phyloP scores from a whole-genome alignment of 2,329 filamentous ascomycete species.

The Scleromitrula shiraiana region DNA sequence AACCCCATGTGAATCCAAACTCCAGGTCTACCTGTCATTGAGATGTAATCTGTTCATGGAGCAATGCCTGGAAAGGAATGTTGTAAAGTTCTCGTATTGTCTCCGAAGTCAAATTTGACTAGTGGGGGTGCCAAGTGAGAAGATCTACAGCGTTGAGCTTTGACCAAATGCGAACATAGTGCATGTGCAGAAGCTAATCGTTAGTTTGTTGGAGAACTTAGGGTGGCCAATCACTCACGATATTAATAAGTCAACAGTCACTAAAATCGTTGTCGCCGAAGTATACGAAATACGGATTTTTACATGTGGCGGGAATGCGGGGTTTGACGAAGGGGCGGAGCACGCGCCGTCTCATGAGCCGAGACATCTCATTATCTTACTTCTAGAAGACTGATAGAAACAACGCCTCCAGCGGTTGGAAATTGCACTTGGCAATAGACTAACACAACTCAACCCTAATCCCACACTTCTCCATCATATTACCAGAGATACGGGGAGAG shows the following conservation, averaged over 20 bases:
- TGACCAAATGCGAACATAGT: background rate
- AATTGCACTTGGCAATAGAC: background rate
- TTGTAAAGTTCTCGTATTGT: background rate
- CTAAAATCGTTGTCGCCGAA: background rate
- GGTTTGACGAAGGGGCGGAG: background rate
- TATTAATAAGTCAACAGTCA: background rate
- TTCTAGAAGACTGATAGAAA: background rate
- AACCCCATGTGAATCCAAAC: too few species aligned
- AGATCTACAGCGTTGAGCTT: background rate
- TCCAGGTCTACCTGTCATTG: too few species aligned
- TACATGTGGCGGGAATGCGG: slow-evolving; percentile 2
- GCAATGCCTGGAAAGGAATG: background rate
- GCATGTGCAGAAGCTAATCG: background rate
- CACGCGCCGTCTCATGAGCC: background rate
- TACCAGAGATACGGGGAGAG: background rate
- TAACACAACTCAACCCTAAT: too few species aligned
- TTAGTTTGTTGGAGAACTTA: too few species aligned
- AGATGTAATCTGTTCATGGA: too few species aligned
- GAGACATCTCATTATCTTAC: background rate
- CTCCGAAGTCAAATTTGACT: background rate
- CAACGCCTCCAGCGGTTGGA: too few species aligned
- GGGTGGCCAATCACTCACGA: too few species aligned
- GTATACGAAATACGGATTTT: too few species aligned
- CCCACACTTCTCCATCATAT: too few species aligned
- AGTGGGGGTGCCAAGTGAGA: background rate